Conservation (phyloP, 2,329 filamentous ascomycete species). For the Septoria linicola region DNA sequence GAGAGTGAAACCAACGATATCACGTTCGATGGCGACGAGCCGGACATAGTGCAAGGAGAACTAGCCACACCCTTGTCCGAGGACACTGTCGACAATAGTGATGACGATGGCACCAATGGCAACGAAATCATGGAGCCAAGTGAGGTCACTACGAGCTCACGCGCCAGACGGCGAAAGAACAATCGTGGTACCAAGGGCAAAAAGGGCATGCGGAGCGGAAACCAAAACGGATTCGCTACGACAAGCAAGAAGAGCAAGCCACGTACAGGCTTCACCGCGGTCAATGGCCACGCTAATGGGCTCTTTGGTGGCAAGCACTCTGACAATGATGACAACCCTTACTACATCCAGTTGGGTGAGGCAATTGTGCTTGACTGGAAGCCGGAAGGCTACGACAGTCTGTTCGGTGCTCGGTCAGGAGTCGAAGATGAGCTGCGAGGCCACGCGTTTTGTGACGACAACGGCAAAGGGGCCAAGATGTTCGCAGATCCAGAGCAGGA, state of each 20-base stretch:
- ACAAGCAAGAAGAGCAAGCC: slow-evolving; percentile 29
- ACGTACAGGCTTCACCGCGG: slow-evolving; percentile 3
- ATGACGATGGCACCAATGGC: slow-evolving; percentile 20
- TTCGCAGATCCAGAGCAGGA: slow-evolving; percentile 59
- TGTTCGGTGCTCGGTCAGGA: slow-evolving; percentile 58
- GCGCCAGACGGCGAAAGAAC: slow-evolving; percentile 17
- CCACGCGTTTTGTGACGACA: slow-evolving; percentile 48
- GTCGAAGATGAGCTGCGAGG: slow-evolving; percentile 58
- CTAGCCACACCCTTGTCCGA: slow-evolving; percentile 16
- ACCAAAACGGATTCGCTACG: slow-evolving; percentile 19
- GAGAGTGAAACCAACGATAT: slow-evolving; percentile 30
- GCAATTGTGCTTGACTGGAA: slow-evolving; percentile 86
- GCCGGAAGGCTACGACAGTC: slow-evolving; percentile 63
- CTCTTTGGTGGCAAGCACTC: slow-evolving; percentile 12
- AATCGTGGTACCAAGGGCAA: slow-evolving; percentile 30
- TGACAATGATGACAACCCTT: slow-evolving; percentile 30
- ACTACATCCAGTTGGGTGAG: slow-evolving; percentile 71
- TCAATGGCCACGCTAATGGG: not conserved
- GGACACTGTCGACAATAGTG: slow-evolving; percentile 17
- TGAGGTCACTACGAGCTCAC: slow-evolving; percentile 7
- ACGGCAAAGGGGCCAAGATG: slow-evolving; percentile 60
- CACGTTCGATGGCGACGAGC: slow-evolving; percentile 25
- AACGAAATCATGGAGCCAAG: slow-evolving; percentile 21
- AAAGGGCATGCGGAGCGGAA: slow-evolving; percentile 20
- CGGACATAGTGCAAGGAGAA: slow-evolving; percentile 30